A percentile compares a stretch with the other conserved stretches of the same genome.
phyloP scores from a whole-genome alignment of 2,329 filamentous ascomycete genomes.

The Chaetomiaceae sp. region DNA sequence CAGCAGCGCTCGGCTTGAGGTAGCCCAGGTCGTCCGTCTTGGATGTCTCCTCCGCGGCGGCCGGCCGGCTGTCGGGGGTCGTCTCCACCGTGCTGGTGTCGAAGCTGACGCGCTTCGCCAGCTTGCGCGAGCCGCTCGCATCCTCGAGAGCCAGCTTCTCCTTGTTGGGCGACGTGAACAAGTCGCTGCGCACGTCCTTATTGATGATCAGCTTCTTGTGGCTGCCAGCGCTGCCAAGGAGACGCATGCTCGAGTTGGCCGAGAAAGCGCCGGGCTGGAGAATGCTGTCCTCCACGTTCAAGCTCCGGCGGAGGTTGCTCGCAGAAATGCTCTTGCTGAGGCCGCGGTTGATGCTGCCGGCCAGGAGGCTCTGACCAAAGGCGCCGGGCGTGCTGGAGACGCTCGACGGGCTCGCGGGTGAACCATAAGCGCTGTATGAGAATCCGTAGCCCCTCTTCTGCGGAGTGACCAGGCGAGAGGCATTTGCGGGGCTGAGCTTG shows the following conservation, averaged over 20 bases:
- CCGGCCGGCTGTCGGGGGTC: constrained; percentile 37
- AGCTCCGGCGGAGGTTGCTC: constrained; percentile 78
- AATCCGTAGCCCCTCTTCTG: constrained; percentile 88
- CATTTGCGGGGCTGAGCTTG: constrained; percentile 77
- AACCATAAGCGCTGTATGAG: constrained; percentile 87
- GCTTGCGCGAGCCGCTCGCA: constrained; percentile 46
- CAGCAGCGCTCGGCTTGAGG: constrained; percentile 48
- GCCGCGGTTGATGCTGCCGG: constrained; percentile 63
- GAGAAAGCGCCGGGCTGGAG: constrained; percentile 82
- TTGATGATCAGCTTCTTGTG: constrained; percentile 94
- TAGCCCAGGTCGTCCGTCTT: constrained; percentile 57
- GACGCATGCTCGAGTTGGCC: constrained; percentile 57
- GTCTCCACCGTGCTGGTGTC: constrained; percentile 59
- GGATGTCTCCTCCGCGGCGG: constrained; percentile 43
- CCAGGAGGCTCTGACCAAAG: constrained; percentile 60
- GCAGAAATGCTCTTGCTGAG: constrained; percentile 85
- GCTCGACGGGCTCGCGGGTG: constrained; percentile 66
- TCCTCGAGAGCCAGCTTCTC: constrained; percentile 42
- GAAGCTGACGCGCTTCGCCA: constrained; percentile 89
- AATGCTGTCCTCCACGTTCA: constrained; percentile 79
- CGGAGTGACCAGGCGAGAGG: constrained; percentile 75
- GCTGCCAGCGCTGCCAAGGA: constrained; percentile 63
- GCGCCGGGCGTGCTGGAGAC: constrained; percentile 64
- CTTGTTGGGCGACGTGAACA: constrained; percentile 59
- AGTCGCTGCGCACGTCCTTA: constrained; percentile 71